Evolutionary conservation across 257 asterid species (phyloP).

Genomic region (Fraxinus pennsylvanica): DNA sequence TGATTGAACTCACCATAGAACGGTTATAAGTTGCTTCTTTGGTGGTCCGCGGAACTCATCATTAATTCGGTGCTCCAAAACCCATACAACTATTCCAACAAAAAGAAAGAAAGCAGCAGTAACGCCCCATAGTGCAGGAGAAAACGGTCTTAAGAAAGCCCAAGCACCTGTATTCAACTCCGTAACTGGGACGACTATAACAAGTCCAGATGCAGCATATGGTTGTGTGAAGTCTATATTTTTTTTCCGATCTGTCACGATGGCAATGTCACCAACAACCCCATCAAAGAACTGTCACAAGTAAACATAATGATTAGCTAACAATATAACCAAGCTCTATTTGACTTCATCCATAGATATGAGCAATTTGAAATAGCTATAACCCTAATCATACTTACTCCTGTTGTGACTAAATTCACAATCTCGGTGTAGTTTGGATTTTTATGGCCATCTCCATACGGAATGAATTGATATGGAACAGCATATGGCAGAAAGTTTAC

Average conservation of each 20-base stretch:
- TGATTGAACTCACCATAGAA: constrained; percentile 50
- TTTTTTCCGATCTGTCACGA: constrained; percentile 54
- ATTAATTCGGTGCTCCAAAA: constrained; percentile 65
- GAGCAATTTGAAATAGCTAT: neutral
- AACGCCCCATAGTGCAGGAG: constrained; percentile 56
- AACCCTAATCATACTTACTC: constrained; percentile 53
- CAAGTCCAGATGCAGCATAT: constrained; percentile 62
- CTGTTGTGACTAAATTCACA: constrained; percentile 59
- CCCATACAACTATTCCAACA: constrained; percentile 64
- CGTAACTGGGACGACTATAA: constrained; percentile 51
- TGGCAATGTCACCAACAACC: constrained; percentile 71
- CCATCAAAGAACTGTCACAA: constrained; percentile 54
- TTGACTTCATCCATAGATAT: neutral
- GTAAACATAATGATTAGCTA: constrained; percentile 25
- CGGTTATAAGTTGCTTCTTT: constrained; percentile 51
- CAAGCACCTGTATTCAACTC: constrained; percentile 56
- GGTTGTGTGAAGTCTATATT: constrained; percentile 69
- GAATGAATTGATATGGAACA: constrained; percentile 72
- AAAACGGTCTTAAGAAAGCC: constrained; percentile 67
- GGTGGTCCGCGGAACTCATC: constrained; percentile 84
- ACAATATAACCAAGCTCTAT: constrained; percentile 1
- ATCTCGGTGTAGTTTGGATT: constrained; percentile 72
- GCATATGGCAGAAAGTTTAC: constrained; percentile 82
- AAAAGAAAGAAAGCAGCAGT: constrained; percentile 50
- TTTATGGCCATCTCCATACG: constrained; percentile 70